Conservation (phyloP, 768 basidiomycete species). For the Polyporus arcularius region DNA sequence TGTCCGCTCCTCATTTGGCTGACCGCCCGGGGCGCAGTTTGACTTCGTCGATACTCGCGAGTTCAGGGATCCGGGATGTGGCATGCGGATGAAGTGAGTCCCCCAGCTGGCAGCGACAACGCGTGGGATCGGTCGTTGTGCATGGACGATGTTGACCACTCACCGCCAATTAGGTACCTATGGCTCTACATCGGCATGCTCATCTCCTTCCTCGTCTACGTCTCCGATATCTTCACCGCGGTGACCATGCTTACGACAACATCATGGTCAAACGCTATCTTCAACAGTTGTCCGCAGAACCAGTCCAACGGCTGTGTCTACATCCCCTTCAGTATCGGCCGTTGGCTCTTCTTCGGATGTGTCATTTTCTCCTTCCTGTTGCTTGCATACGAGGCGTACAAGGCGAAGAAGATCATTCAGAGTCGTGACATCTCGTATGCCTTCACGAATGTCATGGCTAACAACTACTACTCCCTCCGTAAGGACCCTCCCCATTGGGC, state of each 20-base stretch:
- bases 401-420: conserved; percentile 90
- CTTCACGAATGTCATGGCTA: conserved; percentile 97
- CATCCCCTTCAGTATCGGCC: conserved; percentile 85
- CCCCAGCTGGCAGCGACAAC: background rate
- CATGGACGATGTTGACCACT: background rate
- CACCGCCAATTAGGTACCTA: conserved; percentile 62
- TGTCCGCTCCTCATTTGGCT: background rate
- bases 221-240: conserved; percentile 97
- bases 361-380: conserved; percentile 98
- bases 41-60: conserved; percentile 95
- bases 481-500: conserved; percentile 33
- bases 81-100: conserved; percentile 81
- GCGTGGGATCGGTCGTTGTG: background rate
- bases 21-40: conserved; percentile 55
- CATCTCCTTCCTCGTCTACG: conserved; percentile 95
- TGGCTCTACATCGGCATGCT: conserved; percentile 92
- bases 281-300: conserved; percentile 64
- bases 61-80: conserved; percentile 84
- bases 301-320: conserved; percentile 68
- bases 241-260: conserved; percentile 93
- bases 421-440: conserved; percentile 97
- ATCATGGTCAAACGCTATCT: conserved; percentile 91
- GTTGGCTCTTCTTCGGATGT: conserved; percentile 97
- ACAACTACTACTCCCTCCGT: conserved; percentile 96
- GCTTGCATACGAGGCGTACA: conserved; percentile 88